These are phyloP conservation scores for Spergularia azorica DNA, from an alignment of 179 eudicot genomes.

Conservation along the genomic window DNA sequence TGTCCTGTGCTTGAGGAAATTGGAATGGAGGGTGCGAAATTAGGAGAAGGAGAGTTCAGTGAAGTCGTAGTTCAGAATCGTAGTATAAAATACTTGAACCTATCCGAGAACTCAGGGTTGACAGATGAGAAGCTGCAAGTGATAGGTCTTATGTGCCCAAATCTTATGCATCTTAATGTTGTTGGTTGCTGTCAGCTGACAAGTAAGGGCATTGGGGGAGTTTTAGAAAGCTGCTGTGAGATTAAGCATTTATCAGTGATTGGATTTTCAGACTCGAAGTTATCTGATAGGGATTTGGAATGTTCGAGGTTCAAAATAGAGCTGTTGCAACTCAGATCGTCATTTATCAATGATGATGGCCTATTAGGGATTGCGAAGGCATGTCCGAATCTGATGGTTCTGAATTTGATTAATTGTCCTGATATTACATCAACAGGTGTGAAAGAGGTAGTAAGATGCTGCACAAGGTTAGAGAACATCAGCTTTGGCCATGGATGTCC, in stretches of 20 bases:
- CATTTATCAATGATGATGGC: neutral
- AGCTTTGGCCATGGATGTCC: too few species aligned
- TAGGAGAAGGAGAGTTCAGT: neutral
- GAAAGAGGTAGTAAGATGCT: neutral
- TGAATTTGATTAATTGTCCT: neutral
- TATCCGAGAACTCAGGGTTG: neutral
- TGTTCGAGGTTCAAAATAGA: neutral
- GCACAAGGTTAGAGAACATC: neutral
- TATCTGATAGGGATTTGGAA: neutral
- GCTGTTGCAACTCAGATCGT: neutral
- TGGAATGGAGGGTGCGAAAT: neutral
- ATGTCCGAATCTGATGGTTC: neutral
- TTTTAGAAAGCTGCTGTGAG: neutral
- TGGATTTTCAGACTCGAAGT: neutral
- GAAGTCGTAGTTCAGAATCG: neutral
- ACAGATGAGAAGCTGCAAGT: neutral
- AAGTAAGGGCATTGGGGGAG: neutral
- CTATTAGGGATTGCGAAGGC: neutral
- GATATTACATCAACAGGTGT: neutral
- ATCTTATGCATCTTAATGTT: neutral
- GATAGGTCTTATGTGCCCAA: neutral
- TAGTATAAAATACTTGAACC: neutral
- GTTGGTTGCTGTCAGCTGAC: neutral
- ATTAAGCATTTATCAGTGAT: neutral
- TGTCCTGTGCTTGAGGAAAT: neutral